Evolutionary conservation across 1,139 yeast species (phyloP).

Genomic region (Candida anutae): DNA sequence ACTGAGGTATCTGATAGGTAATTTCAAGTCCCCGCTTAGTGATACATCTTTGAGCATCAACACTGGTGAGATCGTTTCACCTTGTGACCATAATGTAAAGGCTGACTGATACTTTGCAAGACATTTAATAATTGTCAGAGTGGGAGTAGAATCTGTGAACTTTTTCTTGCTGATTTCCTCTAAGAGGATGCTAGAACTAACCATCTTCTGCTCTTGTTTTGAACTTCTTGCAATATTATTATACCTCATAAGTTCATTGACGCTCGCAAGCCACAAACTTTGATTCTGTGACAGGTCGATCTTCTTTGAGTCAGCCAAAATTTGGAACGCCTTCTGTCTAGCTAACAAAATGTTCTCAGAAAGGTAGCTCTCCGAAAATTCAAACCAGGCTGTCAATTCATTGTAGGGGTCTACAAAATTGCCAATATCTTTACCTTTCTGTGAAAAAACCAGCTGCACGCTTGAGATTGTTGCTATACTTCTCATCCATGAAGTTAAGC

Average conservation of each 20-base stretch:
- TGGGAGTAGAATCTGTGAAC: constrained; percentile 5
- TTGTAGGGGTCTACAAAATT: constrained; percentile 5
- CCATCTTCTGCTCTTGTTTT: constrained; percentile 37
- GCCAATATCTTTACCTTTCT: constrained; percentile 2
- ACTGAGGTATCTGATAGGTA: constrained; percentile 15
- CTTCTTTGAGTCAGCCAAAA: constrained; percentile 9
- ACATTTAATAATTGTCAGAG: constrained; percentile 8
- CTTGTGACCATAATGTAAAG: constrained; percentile 50
- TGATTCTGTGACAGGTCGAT: constrained; percentile 3
- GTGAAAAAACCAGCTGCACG: constrained; percentile 13
- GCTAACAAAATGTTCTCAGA: constrained; percentile 37
- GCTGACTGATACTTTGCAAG: constrained; percentile 45
- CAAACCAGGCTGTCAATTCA: constrained; percentile 29
- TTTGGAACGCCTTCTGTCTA: constrained; percentile 27
- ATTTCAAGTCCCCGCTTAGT: constrained; percentile 9
- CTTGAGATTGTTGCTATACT: constrained; percentile 27
- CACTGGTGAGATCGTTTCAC: constrained; percentile 48
- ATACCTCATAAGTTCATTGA: constrained; percentile 35
- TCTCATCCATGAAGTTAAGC: constrained; percentile 21
- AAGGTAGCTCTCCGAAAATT: constrained; percentile 19
- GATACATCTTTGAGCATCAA: constrained; percentile 31
- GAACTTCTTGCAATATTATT: constrained; percentile 29
- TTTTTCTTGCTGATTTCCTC: constrained; percentile 24
- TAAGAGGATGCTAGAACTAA: constrained; percentile 42
- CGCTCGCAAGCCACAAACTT: constrained; percentile 21